These are phyloP conservation scores for Letharia lupina DNA, from an alignment of 495 filamentous ascomycete species.

Conservation along the genomic window DNA sequence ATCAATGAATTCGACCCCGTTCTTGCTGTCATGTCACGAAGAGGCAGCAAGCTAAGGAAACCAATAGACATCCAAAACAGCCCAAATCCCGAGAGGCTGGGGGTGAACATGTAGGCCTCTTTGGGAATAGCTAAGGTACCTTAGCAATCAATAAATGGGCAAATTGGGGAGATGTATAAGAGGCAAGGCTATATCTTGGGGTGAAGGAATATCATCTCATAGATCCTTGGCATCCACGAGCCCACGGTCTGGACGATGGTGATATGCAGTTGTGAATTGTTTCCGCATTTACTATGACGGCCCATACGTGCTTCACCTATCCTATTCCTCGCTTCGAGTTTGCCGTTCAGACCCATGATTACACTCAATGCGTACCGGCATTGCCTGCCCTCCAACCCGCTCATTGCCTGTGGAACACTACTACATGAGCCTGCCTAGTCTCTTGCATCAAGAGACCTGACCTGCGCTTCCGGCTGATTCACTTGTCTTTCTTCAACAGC, in stretches of 20 bases:
- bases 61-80: not conserved
- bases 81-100: not conserved
- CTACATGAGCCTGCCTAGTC: not conserved
- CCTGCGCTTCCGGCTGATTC: not conserved
- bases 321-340: not conserved
- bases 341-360: not conserved
- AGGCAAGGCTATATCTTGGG: not conserved
- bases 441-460: not conserved
- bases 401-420: not conserved
- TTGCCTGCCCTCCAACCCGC: not conserved
- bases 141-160: not conserved
- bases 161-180: not conserved
- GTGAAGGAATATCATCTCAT: not conserved
- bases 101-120: not conserved
- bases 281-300: not conserved
- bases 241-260: not conserved
- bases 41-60: not conserved
- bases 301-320: not conserved
- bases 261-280: not conserved
- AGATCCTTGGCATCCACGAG: not conserved
- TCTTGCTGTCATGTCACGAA: not conserved
- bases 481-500: not conserved
- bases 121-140: not conserved
- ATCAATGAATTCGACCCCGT: not conserved
- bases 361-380: not conserved